phyloP scores from a whole-genome alignment of 1,284 basidiomycete genomes.

The Papiliotrema terrestris region DNA sequence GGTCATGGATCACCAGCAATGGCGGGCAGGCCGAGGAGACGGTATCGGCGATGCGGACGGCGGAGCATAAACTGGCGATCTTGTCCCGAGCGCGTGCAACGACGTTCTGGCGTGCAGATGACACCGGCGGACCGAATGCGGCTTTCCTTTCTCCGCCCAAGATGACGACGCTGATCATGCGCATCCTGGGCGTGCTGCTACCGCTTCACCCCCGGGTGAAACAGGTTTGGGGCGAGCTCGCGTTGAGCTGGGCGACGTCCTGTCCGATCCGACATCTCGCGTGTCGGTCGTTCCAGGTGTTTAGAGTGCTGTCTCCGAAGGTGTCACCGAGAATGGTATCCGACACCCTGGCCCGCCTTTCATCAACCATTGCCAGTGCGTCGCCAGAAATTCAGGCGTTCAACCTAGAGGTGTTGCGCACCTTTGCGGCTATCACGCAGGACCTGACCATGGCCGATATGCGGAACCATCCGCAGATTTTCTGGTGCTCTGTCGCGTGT shows the following conservation, averaged over 20 bases:
- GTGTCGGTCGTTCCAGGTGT: constrained; percentile 86
- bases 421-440: constrained; percentile 66
- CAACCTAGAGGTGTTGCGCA: constrained; percentile 76
- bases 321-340: constrained; percentile 72
- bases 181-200: constrained; percentile 65
- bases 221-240: constrained; percentile 75
- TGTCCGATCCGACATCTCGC: constrained; percentile 83
- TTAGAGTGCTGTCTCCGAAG: constrained; percentile 73
- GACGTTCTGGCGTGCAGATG: constrained; percentile 72
- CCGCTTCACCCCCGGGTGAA: constrained; percentile 66
- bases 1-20: constrained; percentile 62
- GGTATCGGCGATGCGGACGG: constrained; percentile 24
- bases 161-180: constrained; percentile 66
- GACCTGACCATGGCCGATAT: constrained; percentile 59
- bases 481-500: constrained; percentile 81
- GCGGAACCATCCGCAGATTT: constrained; percentile 70
- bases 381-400: constrained; percentile 72
- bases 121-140: constrained; percentile 47
- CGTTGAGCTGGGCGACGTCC: constrained; percentile 78
- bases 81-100: constrained; percentile 45
- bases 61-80: constrained; percentile 59
- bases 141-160: constrained; percentile 55
- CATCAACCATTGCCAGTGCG: constrained; percentile 74
- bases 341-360: constrained; percentile 74
- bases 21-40: constrained; percentile 19